These are phyloP conservation scores for Thuidium tamariscinum DNA, from an alignment of 225 moss, liverwort and hornwort genomes.

Conservation along the genomic window DNA sequence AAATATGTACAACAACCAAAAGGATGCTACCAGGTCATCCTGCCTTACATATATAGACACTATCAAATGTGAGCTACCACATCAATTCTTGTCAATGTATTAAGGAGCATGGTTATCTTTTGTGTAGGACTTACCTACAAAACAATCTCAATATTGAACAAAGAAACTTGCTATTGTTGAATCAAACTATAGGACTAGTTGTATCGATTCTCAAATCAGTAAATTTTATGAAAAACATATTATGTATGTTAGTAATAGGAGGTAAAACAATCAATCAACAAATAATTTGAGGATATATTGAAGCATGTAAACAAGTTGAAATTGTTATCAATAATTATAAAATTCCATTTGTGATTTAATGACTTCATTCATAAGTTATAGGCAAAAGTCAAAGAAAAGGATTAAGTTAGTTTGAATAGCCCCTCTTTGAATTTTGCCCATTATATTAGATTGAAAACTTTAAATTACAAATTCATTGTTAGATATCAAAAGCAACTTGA, in stretches of 20 bases:
- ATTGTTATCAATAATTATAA: fast-evolving
- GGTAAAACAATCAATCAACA: not conserved
- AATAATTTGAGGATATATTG: not conserved
- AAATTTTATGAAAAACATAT: fast-evolving
- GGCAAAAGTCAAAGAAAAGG: fast-evolving
- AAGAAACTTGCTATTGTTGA: not conserved
- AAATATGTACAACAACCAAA: not conserved
- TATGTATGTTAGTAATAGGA: not conserved
- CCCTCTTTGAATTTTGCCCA: not conserved
- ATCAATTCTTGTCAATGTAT: not conserved
- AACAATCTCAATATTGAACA: not conserved
- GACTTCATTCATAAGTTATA: not conserved
- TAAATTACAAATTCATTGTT: not conserved
- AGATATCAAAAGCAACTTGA: not conserved
- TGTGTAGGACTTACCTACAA: not conserved
- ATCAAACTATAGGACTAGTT: not conserved
- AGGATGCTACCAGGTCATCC: fast-evolving
- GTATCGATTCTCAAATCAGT: not conserved
- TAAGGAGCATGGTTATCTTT: no score
- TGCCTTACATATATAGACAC: fast-evolving
- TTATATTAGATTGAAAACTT: not conserved
- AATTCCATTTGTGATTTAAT: not conserved
- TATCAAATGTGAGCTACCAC: fast-evolving
- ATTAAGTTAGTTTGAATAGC: not conserved
- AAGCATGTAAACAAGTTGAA: not conserved